These are phyloP conservation scores for Mycena leptocephala DNA, from an alignment of 768 basidiomycete species.

Conservation along the genomic window DNA sequence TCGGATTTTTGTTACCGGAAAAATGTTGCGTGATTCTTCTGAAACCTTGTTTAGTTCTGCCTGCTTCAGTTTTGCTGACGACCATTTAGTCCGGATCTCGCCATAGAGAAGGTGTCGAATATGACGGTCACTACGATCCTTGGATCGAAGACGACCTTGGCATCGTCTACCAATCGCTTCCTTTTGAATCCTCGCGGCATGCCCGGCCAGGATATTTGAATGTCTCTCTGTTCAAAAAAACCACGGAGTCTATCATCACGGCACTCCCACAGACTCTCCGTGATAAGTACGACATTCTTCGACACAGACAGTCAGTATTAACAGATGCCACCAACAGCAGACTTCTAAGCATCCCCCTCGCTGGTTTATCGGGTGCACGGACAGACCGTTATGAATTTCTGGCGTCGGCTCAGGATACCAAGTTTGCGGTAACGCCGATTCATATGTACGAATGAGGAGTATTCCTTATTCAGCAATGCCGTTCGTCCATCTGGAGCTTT, in stretches of 20 bases:
- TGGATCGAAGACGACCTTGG: too few species aligned
- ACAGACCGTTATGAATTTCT: not conserved
- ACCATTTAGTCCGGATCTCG: slow-evolving; percentile 2
- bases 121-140: slow-evolving; percentile 15
- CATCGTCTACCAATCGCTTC: not conserved
- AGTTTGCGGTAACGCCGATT: not conserved
- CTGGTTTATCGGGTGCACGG: not conserved
- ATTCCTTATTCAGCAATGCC: not conserved
- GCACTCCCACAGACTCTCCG: not conserved
- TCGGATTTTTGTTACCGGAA: slow-evolving; percentile 16
- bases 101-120: not conserved
- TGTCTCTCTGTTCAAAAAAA: slow-evolving; percentile 9
- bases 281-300: not conserved
- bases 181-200: not conserved
- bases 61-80: not conserved
- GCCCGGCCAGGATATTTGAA: slow-evolving; percentile 14
- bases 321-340: not conserved
- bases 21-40: not conserved
- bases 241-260: not conserved
- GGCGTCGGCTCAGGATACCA: not conserved
- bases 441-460: slow-evolving; percentile 17
- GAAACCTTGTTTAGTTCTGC: not conserved
- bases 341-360: not conserved
- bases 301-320: not conserved
- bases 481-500: not conserved